These are phyloP conservation scores for Helianthus tuberosus DNA, from an alignment of 129 eudicot genomes.

Conservation along the genomic window DNA sequence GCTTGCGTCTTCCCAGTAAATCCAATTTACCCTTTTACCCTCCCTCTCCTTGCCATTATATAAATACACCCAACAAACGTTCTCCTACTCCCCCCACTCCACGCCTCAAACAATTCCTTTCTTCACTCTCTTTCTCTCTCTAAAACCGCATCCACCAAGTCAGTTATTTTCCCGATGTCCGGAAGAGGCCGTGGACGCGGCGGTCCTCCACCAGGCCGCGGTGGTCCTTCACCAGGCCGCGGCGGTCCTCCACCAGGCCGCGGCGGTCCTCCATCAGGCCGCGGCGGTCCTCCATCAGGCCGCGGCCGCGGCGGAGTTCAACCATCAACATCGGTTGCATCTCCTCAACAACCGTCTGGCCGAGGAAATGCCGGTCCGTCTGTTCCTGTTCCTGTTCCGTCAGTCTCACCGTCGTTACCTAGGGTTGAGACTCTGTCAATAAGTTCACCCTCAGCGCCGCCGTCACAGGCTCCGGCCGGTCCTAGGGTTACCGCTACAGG, in stretches of 20 bases:
- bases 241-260: no score
- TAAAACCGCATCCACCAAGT: neutral
- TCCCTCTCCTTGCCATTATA: neutral
- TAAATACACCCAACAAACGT: constrained; percentile 2
- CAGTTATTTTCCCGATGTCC: constrained; percentile 28
- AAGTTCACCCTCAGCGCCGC: constrained; percentile 20
- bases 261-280: neutral
- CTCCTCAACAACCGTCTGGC: constrained; percentile 2
- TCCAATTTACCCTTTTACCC: neutral
- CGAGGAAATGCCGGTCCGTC: constrained; percentile 26
- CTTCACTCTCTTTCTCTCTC: constrained; percentile 19
- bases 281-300: no score
- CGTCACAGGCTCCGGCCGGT: constrained; percentile 4
- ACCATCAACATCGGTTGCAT: neutral
- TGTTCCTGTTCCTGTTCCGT: neutral
- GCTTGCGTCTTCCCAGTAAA: neutral
- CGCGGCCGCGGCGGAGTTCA: constrained; percentile 22
- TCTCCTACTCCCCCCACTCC: neutral
- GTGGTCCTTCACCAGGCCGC: no score
- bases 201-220: neutral
- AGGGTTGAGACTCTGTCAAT: constrained; percentile 3
- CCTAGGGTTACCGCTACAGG: constrained; percentile 6
- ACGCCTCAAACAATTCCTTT: neutral
- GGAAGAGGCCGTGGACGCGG: constrained; percentile 46
- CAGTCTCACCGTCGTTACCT: neutral